Evolutionary conservation across 176 grass and related monocot species (phyloP).

Genomic region (Eleusine coracana): DNA sequence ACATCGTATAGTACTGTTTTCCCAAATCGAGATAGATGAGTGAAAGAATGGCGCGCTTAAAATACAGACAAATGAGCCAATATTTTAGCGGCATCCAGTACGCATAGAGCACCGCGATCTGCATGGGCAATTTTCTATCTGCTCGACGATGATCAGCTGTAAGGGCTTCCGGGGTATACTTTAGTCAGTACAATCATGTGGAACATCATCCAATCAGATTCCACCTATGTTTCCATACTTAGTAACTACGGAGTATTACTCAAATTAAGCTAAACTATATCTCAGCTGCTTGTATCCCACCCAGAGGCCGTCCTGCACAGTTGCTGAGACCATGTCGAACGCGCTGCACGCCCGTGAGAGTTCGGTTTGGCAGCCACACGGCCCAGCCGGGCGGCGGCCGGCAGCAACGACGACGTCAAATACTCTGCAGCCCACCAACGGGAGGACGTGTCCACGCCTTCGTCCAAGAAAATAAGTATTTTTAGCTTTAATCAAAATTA

Average conservation of each 20-base stretch:
- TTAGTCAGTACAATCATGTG: too few relatives aligned
- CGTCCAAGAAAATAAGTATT: too few relatives aligned
- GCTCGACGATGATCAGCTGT: neutral
- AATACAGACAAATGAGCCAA: neutral
- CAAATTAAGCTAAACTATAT: too few relatives aligned
- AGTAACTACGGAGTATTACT: too few relatives aligned
- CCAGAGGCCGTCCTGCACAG: too few relatives aligned
- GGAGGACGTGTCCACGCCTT: too few relatives aligned
- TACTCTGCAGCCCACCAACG: too few relatives aligned
- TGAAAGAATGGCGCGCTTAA: neutral
- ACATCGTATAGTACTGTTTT: neutral
- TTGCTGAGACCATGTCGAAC: neutral
- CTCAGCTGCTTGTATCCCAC: too few relatives aligned
- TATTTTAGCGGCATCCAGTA: slow-evolving; percentile 1
- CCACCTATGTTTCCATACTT: neutral
- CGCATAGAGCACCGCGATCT: slow-evolving; percentile 9
- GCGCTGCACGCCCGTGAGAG: neutral
- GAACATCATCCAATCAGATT: neutral
- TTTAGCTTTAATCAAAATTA: too few relatives aligned
- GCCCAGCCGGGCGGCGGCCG: neutral
- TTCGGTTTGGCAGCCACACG: too few relatives aligned
- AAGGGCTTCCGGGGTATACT: neutral
- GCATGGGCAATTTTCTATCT: neutral
- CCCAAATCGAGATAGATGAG: neutral
- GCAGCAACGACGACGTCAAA: neutral